A percentile compares a stretch with the other conserved stretches of the same genome.
These are phyloP conservation scores for Yarrowia alimentaria DNA, from an alignment of 805 yeast species.

Conservation along the genomic window DNA sequence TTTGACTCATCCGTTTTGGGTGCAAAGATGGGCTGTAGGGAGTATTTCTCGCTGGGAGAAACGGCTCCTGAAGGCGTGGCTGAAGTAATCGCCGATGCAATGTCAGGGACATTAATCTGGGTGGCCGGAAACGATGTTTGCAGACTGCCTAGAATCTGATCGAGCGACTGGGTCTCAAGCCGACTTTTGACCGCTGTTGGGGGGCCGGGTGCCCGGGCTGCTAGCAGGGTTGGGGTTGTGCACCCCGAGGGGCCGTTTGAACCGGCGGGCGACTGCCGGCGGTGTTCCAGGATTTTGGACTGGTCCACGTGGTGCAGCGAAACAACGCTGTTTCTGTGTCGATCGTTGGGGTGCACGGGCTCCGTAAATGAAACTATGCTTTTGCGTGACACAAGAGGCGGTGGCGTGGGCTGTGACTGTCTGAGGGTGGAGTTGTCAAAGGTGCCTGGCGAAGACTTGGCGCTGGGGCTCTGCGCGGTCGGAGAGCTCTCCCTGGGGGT, in stretches of 20 bases:
- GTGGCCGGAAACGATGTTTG: not conserved
- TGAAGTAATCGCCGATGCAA: not conserved
- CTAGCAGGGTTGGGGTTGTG: constrained; percentile 3
- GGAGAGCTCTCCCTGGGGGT: too few relatives aligned
- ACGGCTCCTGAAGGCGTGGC: not conserved
- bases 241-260: constrained; percentile 15
- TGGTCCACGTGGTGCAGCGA: constrained; percentile 21
- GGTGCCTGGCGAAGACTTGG: too few relatives aligned
- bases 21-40: not conserved
- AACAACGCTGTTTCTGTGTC: constrained; percentile 24
- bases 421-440: too few relatives aligned
- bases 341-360: constrained; percentile 22
- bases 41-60: not conserved
- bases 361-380: constrained; percentile 19
- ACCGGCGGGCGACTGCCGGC: constrained; percentile 7
- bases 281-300: constrained; percentile 7
- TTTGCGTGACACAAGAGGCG: constrained; percentile 19
- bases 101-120: not conserved
- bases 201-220: too few relatives aligned
- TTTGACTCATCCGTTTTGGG: constrained; percentile 41
- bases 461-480: too few relatives aligned
- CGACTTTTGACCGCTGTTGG: constrained; percentile 6
- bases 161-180: constrained; percentile 13
- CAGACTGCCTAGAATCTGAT: constrained; percentile 4
- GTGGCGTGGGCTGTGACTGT: too few relatives aligned